Evolutionary conservation across 208 protist genomes (phyloP).

Genomic region (Leishmania tarentolae): DNA sequence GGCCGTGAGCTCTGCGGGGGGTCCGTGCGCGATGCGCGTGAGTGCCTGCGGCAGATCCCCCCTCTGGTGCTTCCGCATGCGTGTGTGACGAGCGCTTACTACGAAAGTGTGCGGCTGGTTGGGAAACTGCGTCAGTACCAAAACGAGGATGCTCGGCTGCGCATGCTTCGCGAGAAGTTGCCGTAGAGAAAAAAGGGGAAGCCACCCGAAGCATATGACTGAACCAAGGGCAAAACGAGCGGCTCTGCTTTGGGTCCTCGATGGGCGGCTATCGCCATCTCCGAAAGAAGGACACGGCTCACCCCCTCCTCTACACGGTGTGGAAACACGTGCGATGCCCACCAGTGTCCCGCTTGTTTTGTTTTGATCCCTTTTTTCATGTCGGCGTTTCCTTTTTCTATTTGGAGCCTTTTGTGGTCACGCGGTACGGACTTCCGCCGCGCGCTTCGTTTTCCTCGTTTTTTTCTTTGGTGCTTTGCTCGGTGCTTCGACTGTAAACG

Average conservation of each 20-base stretch:
- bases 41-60: constrained; percentile 68
- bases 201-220: background rate
- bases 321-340: background rate
- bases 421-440: background rate
- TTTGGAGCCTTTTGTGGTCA: background rate
- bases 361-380: background rate
- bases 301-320: background rate
- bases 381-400: background rate
- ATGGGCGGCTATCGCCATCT: background rate
- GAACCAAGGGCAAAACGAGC: background rate
- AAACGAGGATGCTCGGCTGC: constrained; percentile 15
- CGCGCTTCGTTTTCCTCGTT: background rate
- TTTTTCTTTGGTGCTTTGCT: background rate
- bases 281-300: background rate
- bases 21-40: constrained; percentile 28
- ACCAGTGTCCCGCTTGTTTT: background rate
- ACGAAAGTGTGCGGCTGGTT: constrained; percentile 67
- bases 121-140: constrained; percentile 43
- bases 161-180: constrained; percentile 3
- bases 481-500: background rate
- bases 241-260: background rate
- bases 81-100: constrained; percentile 75
- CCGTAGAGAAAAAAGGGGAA: background rate
- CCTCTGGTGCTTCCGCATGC: constrained; percentile 35
- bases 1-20: constrained; percentile 33